Evolutionary conservation across 1,139 yeast species (phyloP), one percentile per base, ranked within the genome.

Genomic region (Yamadazyma spencermartinsiae): DNA sequence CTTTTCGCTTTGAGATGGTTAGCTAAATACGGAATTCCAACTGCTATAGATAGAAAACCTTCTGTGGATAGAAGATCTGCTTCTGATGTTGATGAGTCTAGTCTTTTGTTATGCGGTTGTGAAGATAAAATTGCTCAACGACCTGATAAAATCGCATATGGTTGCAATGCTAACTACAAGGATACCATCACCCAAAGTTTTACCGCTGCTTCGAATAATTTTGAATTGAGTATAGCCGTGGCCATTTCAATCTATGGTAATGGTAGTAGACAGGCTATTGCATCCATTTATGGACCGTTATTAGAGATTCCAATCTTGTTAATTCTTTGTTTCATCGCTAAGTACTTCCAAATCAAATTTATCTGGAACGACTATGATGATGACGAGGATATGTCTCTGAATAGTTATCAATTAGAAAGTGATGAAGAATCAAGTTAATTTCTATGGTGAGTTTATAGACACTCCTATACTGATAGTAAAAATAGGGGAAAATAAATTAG

Each of bases 261-360:
- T 19, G 74, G 74, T 4, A 71, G 79, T 45, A 65, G 73, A 39
- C 74, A 79, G 50, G 76, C 82, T 1, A 65, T 79, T 35, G 83
- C 84, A 3, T 77, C 83, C 2, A 76, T 82, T 0, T 75, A 76
- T 52, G 84, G 83, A 0, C 83, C 84, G 2, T 59, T 79, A 29
- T 54, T 77, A 19, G 83, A 78, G 48, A 78, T 77, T 4, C 82
- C 82, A 2, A 68, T 78, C 2, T 56, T 79, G 34, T 54, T 79
- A 40, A 37, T 61, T 1, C 52, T 78, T 26, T 67, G 76, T 10
- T 62, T 70, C 46, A 63, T 72, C 4, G 69, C 76, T 7, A 62
- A 60, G 44, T 63, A 56, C 43, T 59, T 69, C 37, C 55, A 45
- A 38, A 39, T 47, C 6, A 52, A 47, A 35, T 56, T 51, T 37